Percentiles rank a stretch among this genome's conserved stretches.
Evolutionary conservation across 768 basidiomycete genomes (phyloP).

Genomic region (Pleurotus giganteus): DNA sequence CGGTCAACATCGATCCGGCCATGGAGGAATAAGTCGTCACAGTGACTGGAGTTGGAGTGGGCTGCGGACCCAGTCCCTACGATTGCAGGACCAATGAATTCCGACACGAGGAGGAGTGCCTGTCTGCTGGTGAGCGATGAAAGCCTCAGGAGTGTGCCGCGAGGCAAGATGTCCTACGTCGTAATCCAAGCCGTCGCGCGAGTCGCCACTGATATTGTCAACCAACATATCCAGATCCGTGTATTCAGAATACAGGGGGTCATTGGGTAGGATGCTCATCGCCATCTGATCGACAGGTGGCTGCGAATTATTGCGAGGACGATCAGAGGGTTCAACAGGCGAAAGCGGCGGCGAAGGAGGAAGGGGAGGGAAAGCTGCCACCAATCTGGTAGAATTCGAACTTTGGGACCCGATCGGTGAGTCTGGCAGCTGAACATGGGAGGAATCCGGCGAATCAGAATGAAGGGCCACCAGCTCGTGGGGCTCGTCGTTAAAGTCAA

Average conservation of each 20-base stretch:
- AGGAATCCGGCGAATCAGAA: neutral
- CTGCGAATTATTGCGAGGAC: constrained; percentile 8
- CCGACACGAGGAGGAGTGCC: constrained; percentile 59
- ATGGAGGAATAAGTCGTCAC: constrained; percentile 21
- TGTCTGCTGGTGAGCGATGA: constrained; percentile 22
- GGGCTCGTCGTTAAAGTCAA: constrained; percentile 50
- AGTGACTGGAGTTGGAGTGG: constrained; percentile 15
- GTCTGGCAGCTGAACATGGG: neutral
- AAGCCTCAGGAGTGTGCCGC: constrained; percentile 15
- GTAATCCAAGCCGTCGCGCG: constrained; percentile 51
- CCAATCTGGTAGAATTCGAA: neutral
- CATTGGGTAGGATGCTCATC: constrained; percentile 9
- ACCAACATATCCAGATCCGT: constrained; percentile 68
- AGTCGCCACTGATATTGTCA: constrained; percentile 49
- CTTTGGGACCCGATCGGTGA: constrained; percentile 9
- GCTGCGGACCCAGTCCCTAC: constrained; percentile 15
- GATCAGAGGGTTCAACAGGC: constrained; percentile 1
- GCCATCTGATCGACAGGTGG: too few relatives aligned
- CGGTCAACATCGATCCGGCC: constrained; percentile 56
- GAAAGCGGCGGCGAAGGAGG: constrained; percentile 2
- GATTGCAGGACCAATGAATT: constrained; percentile 57
- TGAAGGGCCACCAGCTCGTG: constrained; percentile 14
- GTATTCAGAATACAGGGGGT: constrained; percentile 28
- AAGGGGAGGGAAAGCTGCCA: constrained; percentile 1
- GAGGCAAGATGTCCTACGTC: constrained; percentile 50